Evolutionary conservation across 805 yeast genomes (phyloP).

Genomic region (Wickerhamiella brachini): DNA sequence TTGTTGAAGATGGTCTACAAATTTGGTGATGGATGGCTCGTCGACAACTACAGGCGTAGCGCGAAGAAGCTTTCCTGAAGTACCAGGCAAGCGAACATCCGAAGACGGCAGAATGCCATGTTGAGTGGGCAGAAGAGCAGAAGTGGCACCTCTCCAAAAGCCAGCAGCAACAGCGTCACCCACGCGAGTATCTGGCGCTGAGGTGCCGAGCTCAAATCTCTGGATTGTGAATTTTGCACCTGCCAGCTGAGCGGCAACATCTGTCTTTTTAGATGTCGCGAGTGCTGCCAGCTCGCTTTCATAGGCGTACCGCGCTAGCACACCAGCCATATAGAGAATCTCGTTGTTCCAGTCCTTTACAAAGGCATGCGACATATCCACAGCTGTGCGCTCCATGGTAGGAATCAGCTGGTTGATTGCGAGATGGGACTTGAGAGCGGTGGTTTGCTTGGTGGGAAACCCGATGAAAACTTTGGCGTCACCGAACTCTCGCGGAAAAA

Average conservation of each 20-base stretch:
- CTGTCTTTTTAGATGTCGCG: neutral
- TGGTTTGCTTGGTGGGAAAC: constrained; percentile 30
- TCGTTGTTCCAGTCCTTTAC: constrained; percentile 30
- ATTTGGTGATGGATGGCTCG: constrained; percentile 12
- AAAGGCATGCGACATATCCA: constrained; percentile 28
- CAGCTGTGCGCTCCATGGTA: constrained; percentile 31
- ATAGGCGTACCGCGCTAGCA: constrained; percentile 24
- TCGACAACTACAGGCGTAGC: constrained; percentile 19
- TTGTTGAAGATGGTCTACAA: constrained; percentile 18
- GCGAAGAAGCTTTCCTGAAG: constrained; percentile 9
- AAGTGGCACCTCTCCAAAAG: constrained; percentile 23
- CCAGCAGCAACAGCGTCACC: constrained; percentile 25
- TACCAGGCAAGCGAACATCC: constrained; percentile 21
- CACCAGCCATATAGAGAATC: constrained; percentile 27
- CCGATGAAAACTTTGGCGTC: constrained; percentile 30
- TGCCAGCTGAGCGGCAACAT: constrained; percentile 4
- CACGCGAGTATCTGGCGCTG: constrained; percentile 26
- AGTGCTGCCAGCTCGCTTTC: constrained; percentile 22
- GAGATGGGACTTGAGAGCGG: constrained; percentile 26
- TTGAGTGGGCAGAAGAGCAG: constrained; percentile 22
- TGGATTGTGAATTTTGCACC: constrained; percentile 19
- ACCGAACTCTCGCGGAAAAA: constrained; percentile 24
- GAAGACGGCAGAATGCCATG: constrained; percentile 22
- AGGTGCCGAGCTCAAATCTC: constrained; percentile 21
- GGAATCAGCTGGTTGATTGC: constrained; percentile 29